Base-by-base conservation (phyloP, 352 stramenopile genomes). In the Pythium guiyangense region DNA sequence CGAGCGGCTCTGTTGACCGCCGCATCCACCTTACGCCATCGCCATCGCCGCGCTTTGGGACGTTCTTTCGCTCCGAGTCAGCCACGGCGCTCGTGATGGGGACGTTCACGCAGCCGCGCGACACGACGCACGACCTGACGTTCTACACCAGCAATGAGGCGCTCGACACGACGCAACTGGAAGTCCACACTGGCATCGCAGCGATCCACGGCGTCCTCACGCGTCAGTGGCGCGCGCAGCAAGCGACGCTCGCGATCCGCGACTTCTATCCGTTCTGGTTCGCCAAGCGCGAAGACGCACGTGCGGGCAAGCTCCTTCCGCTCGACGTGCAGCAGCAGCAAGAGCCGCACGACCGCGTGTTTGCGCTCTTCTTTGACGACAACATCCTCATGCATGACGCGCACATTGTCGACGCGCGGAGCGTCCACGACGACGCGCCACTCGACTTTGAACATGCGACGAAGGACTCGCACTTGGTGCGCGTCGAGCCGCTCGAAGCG, bases 261-360 rank as follows among this genome's bases (percentile, higher is more conserved):
- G 83, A 92, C 61, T 90, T 87, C 49, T 92, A 92, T 42, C 78
- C 80, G 35, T 76, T 77, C 46, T 92, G 83, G 83, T 90, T 88
- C 49, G 50, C 29, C 34, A 71, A 88, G 20, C 53, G 59, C 17
- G 76, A 90, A 65, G 67, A 67, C 34, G 67, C 80, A 22, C 62
- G 57, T 0, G 65, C 83, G 0, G 78, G 78, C 14, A 92, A 92
- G 48, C 54, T 92, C 25, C 52, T 92, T 59, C 66, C 67, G 1
- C 20, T 92, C 6, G 68, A 86, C 14, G 29, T 58, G 11, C 49
- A 46, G 0, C 74, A n/a, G n/a, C n/a, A 84, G 18, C 34, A 34
- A 0, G 54, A 61, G 40, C 55, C 79, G 9, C 74, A 86, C 57
- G 52, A 64, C n/a, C 52, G 90, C 37, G 90, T 92, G 52, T 90